These are phyloP conservation scores for Domatiomyces catenatus DNA, from an alignment of 2,329 filamentous ascomycete species.

Conservation along the genomic window DNA sequence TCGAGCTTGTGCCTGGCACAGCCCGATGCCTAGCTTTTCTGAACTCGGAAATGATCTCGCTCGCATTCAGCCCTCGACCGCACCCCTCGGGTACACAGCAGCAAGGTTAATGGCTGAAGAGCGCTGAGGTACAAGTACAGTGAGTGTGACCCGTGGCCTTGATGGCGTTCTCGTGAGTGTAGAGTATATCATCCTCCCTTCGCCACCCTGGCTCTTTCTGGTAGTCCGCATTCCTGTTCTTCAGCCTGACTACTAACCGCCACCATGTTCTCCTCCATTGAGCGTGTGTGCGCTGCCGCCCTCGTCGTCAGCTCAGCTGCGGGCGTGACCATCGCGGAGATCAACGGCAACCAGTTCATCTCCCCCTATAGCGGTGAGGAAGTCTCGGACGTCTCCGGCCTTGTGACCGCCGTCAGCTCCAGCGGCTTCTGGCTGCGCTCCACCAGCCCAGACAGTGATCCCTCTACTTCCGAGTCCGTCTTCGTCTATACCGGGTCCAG, in stretches of 20 bases:
- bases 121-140: too few species aligned
- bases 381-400: conserved; percentile 45
- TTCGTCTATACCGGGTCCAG: conserved; percentile 38
- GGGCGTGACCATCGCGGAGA: conserved; percentile 37
- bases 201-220: not conserved
- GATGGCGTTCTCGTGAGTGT: not conserved
- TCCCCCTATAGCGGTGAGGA: conserved; percentile 44
- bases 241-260: not conserved
- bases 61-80: too few species aligned
- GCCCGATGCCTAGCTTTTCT: not conserved
- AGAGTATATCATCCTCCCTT: not conserved
- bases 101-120: too few species aligned
- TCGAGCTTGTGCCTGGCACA: not conserved
- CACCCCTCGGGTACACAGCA: too few species aligned
- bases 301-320: conserved; percentile 21
- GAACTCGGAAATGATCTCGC: not conserved
- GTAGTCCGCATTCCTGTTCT: not conserved
- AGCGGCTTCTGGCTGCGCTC: conserved; percentile 52
- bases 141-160: too few species aligned
- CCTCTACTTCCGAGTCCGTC: conserved; percentile 47
- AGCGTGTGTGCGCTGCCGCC: conserved; percentile 1
- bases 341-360: conserved; percentile 51
- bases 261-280: not conserved
- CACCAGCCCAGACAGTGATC: conserved; percentile 39
- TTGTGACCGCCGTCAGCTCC: conserved; percentile 48